Evolutionary conservation across 495 filamentous ascomycete genomes (phyloP).

Genomic region (Cercophora scortea): DNA sequence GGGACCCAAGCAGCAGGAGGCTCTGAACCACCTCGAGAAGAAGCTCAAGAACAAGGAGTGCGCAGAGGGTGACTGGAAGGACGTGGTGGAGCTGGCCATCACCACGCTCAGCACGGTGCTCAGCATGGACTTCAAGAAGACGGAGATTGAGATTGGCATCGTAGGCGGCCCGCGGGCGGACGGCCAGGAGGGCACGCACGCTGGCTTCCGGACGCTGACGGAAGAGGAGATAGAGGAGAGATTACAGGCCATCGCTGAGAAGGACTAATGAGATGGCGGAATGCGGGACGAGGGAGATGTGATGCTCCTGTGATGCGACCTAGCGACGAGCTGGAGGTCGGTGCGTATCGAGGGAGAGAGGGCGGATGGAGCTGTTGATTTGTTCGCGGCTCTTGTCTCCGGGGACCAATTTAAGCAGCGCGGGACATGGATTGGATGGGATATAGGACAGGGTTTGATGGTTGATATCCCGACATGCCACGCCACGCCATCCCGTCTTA

Average conservation of each 20-base stretch:
- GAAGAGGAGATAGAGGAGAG: constrained; percentile 98
- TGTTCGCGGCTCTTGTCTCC: background rate
- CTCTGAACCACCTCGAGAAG: constrained; percentile 95
- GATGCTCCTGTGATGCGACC: constrained; percentile 5
- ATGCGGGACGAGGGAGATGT: constrained; percentile 5
- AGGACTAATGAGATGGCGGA: constrained; percentile 57
- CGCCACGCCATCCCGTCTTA: background rate
- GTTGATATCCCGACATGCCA: constrained; percentile 9
- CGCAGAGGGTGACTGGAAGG: constrained; percentile 90
- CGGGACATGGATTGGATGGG: background rate
- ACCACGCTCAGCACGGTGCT: constrained; percentile 89
- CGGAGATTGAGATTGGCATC: constrained; percentile 94
- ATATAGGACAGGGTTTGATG: constrained; percentile 11
- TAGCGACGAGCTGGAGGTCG: constrained; percentile 7
- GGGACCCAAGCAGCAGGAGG: constrained; percentile 96
- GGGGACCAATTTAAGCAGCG: constrained; percentile 2
- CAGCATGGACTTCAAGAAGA: constrained; percentile 99
- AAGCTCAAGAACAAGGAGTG: constrained; percentile 99
- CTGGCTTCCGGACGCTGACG: constrained; percentile 78
- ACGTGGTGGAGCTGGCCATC: constrained; percentile 95
- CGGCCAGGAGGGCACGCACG: constrained; percentile 69
- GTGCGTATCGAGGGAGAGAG: background rate
- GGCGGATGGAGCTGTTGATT: constrained; percentile 1
- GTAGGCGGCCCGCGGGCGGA: constrained; percentile 76
- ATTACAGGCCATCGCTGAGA: constrained; percentile 94